Base-by-base conservation (phyloP, 1,284 basidiomycete genomes). In the Boletus hoseneyae region DNA sequence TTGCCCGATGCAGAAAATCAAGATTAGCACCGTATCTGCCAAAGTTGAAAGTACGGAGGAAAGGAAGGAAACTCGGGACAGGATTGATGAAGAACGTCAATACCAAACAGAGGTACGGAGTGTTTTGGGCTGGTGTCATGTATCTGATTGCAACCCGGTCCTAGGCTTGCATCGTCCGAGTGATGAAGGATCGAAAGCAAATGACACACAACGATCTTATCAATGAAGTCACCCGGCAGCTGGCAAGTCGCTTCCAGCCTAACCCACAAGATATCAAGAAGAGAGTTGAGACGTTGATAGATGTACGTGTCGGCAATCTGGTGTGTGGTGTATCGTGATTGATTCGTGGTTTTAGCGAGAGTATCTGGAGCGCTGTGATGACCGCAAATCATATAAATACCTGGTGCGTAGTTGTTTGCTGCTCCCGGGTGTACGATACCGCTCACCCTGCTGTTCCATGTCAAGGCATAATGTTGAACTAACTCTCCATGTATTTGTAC, bases 151-250 rank as follows among this genome's bases (percentile, higher is more conserved):
- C 13, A 16, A 33, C 36, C 13, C 36, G 38, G 23, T 41, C 15
- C 13, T 57, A 97, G 93, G 95, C 95, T 2, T 97, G 93, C 63
- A 90, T 99, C 54, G 97, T 99, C 21, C 85, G 97, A 35, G 87
- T 98, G 34, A 99, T 99, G 97, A 99, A 99, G 73, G 87, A 93
- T 64, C 76, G 95, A 53, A 98, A 98, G 68, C 80, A 81, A 49
- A 85, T 98, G 82, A 71, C 76, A 6, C 94, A 98, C 66, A 92
- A 87, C 55, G 93, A 96, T 52, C 78, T 99, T 15, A 79, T 98
- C 49, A 88, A 88, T 58, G 95, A 99, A 69, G 93, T 94, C 23
- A 91, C 92, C 34, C 80, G 83, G 15, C 96, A 98, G 64, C 73
- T 99, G 2, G 75, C 87, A 12, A 75, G 73, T 51, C 82, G 97